Evolutionary conservation across 192 early-diverging fungal species (phyloP).

Genomic region (Coemansia sp.): DNA sequence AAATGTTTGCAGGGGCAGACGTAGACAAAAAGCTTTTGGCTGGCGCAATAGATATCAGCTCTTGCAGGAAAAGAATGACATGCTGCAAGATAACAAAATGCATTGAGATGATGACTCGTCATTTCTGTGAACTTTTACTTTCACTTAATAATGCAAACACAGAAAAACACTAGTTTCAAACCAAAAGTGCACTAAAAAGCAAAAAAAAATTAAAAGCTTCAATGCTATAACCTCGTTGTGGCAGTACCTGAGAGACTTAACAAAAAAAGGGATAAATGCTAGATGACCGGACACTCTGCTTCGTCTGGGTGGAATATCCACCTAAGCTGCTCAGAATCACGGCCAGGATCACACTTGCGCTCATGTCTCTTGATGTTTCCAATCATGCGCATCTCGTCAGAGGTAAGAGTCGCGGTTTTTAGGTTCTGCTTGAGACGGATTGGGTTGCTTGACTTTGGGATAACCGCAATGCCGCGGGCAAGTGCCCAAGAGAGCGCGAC

Average conservation of each 20-base stretch:
- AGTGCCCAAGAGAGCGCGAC: slow-evolving; percentile 74
- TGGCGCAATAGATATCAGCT: too few relatives aligned
- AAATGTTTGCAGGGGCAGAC: not conserved
- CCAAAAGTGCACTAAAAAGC: too few relatives aligned
- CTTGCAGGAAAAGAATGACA: too few relatives aligned
- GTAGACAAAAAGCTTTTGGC: not conserved
- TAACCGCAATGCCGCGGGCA: slow-evolving; percentile 73
- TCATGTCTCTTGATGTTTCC: slow-evolving; percentile 25
- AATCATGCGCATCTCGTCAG: slow-evolving; percentile 43
- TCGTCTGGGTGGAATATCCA: slow-evolving; percentile 49
- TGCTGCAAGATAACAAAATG: too few relatives aligned
- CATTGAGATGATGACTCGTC: too few relatives aligned
- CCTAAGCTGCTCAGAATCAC: slow-evolving; percentile 30
- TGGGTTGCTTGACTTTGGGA: slow-evolving; percentile 77
- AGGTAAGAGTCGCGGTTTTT: slow-evolving; percentile 23
- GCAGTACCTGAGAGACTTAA: not conserved
- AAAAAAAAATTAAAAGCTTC: not conserved
- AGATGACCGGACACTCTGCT: slow-evolving; percentile 48
- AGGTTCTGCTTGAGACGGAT: slow-evolving; percentile 62
- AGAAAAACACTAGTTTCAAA: too few relatives aligned
- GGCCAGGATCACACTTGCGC: slow-evolving; percentile 42
- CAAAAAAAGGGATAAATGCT: not conserved
- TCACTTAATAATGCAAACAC: too few relatives aligned
- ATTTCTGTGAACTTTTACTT: too few relatives aligned
- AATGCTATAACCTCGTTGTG: not conserved